Evolutionary conservation across 2,329 filamentous ascomycete genomes (phyloP).

Genomic region (Fusarium sacchari): DNA sequence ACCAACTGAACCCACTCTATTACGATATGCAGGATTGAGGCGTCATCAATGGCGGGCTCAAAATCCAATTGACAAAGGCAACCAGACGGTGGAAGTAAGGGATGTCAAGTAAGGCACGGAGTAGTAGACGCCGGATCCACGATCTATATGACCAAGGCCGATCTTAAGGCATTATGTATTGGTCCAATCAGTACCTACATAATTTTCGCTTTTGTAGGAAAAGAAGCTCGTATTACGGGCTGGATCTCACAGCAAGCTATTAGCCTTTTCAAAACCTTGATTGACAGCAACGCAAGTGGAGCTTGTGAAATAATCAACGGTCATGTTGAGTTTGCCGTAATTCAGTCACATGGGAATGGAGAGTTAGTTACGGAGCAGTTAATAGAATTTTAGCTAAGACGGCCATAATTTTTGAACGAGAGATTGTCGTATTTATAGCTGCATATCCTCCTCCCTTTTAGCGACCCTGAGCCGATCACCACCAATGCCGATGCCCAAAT

Average conservation of each 20-base stretch:
- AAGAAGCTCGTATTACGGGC: neutral
- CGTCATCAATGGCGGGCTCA: neutral
- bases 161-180: neutral
- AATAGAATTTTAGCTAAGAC: slow-evolving; percentile 12
- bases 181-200: neutral
- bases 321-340: slow-evolving; percentile 1
- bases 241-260: neutral
- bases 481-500: slow-evolving; percentile 22
- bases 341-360: slow-evolving; percentile 10
- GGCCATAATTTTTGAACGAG: slow-evolving; percentile 20
- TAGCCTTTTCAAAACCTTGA: neutral
- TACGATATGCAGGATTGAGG: slow-evolving; percentile 26
- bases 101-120: neutral
- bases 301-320: slow-evolving; percentile 8
- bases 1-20: slow-evolving; percentile 2
- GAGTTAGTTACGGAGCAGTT: neutral
- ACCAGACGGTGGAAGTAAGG: slow-evolving; percentile 4
- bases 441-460: slow-evolving; percentile 26
- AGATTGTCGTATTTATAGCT: slow-evolving; percentile 28
- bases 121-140: neutral
- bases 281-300: neutral
- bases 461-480: slow-evolving; percentile 17
- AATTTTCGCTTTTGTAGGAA: slow-evolving; percentile 16
- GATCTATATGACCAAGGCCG: neutral
- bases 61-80: neutral